A percentile compares a stretch with the other conserved stretches of the same genome.
Evolutionary conservation across 2,329 filamentous ascomycete genomes (phyloP).

Genomic region (Clarireedia homoeocarpa): DNA sequence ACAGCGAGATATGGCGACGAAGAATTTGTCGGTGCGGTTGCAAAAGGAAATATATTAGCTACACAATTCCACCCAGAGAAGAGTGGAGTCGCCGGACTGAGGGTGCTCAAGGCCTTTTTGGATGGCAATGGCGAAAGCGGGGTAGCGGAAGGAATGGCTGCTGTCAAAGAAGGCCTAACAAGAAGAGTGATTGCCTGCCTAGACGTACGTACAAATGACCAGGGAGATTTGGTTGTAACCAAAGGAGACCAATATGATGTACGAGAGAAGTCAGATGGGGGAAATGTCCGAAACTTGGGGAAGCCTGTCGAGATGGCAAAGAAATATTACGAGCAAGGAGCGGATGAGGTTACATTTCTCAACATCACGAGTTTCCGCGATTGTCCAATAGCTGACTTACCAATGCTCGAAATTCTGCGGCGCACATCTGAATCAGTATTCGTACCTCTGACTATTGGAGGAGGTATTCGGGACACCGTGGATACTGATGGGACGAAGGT

Average conservation of each 20-base stretch:
- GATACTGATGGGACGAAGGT: slow-evolving; percentile 82
- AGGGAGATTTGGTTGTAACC: slow-evolving; percentile 91
- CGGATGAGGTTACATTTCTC: slow-evolving; percentile 93
- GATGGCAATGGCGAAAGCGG: slow-evolving; percentile 47
- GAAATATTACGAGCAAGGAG: slow-evolving; percentile 91
- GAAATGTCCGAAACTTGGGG: slow-evolving; percentile 80
- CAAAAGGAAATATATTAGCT: slow-evolving; percentile 75
- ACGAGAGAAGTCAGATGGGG: slow-evolving; percentile 67
- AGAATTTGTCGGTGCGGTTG: slow-evolving; percentile 85
- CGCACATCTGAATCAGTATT: slow-evolving; percentile 86
- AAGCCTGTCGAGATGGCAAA: slow-evolving; percentile 94
- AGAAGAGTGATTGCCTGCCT: slow-evolving; percentile 90
- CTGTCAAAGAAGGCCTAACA: slow-evolving; percentile 63
- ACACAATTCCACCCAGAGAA: slow-evolving; percentile 99
- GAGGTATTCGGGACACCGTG: slow-evolving; percentile 86
- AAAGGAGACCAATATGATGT: slow-evolving; percentile 99
- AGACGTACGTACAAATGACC: slow-evolving; percentile 89
- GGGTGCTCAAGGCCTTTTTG: slow-evolving; percentile 78
- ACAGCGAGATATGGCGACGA: slow-evolving; percentile 82
- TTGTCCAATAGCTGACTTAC: slow-evolving; percentile 82
- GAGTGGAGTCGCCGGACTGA: slow-evolving; percentile 80
- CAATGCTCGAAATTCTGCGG: slow-evolving; percentile 91
- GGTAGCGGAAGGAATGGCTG: slow-evolving; percentile 23
- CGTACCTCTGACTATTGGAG: slow-evolving; percentile 90
- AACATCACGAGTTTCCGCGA: slow-evolving; percentile 99